These are phyloP conservation scores for Eucalyptus brandiana DNA, from an alignment of 345 rosid species.

Conservation along the genomic window DNA sequence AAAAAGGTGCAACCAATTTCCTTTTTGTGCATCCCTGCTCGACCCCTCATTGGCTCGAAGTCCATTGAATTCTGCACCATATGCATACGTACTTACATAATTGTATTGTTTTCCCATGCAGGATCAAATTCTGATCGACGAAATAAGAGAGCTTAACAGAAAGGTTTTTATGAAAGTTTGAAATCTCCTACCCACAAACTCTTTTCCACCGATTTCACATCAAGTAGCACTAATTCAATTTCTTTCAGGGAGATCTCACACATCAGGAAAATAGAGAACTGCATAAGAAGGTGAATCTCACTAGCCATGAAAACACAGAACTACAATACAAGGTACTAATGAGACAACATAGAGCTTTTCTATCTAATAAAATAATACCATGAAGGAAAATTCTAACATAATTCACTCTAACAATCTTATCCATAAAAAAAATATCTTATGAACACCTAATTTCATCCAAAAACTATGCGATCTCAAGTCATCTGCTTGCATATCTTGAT, in stretches of 20 bases:
- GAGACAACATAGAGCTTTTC: background rate
- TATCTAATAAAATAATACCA: background rate
- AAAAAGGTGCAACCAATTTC: constrained; percentile 34
- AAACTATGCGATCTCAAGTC: background rate
- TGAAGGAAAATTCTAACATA: background rate
- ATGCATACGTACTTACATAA: background rate
- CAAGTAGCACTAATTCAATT: background rate
- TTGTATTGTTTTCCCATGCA: constrained; percentile 1
- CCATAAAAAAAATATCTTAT: background rate
- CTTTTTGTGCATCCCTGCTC: background rate
- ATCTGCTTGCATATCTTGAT: background rate
- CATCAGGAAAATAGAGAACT: constrained; percentile 53
- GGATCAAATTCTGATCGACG: constrained; percentile 43
- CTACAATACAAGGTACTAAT: constrained; percentile 41
- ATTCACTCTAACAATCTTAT: background rate
- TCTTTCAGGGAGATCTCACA: constrained; percentile 36
- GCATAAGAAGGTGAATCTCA: constrained; percentile 28
- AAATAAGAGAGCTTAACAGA: constrained; percentile 47
- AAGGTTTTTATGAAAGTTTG: constrained; percentile 26
- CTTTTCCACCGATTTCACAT: background rate
- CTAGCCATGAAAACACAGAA: constrained; percentile 39
- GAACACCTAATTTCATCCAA: background rate
- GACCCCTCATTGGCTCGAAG: background rate
- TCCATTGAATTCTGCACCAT: background rate
- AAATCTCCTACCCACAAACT: background rate